These are phyloP conservation scores for Ceratocystis colombiana DNA, from an alignment of 2,329 filamentous ascomycete genomes.

Conservation along the genomic window DNA sequence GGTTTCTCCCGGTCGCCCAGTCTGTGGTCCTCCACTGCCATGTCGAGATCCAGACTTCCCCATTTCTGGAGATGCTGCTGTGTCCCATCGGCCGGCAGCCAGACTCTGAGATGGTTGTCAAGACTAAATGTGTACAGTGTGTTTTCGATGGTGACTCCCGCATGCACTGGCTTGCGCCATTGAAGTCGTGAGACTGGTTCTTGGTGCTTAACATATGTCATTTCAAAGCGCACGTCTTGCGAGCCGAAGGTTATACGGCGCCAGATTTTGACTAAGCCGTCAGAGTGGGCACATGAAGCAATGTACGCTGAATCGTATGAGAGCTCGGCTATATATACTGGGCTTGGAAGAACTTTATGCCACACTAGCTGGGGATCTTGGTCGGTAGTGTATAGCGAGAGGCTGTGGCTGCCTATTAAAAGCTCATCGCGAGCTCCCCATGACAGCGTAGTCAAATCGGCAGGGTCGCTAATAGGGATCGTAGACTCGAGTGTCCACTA, in stretches of 20 bases:
- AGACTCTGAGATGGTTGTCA: constrained; percentile 71
- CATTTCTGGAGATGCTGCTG: constrained; percentile 67
- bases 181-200: constrained; percentile 68
- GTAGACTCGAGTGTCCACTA: constrained; percentile 56
- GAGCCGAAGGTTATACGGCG: constrained; percentile 72
- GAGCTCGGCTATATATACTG: constrained; percentile 62
- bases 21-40: constrained; percentile 49
- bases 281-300: constrained; percentile 66
- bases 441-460: constrained; percentile 48
- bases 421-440: constrained; percentile 85
- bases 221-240: constrained; percentile 77
- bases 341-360: constrained; percentile 62
- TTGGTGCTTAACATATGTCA: constrained; percentile 81
- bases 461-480: constrained; percentile 38
- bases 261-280: constrained; percentile 88
- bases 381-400: constrained; percentile 56
- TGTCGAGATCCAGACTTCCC: constrained; percentile 65
- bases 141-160: constrained; percentile 71
- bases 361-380: constrained; percentile 52
- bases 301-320: constrained; percentile 84
- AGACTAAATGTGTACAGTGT: constrained; percentile 81
- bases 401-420: constrained; percentile 58
- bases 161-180: constrained; percentile 71
- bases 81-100: constrained; percentile 61
- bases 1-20: constrained; percentile 28